Percentiles rank a stretch among this genome's conserved stretches.
Evolutionary conservation across 2,329 filamentous ascomycete genomes (phyloP).

Genomic region (Fusarium poae): DNA sequence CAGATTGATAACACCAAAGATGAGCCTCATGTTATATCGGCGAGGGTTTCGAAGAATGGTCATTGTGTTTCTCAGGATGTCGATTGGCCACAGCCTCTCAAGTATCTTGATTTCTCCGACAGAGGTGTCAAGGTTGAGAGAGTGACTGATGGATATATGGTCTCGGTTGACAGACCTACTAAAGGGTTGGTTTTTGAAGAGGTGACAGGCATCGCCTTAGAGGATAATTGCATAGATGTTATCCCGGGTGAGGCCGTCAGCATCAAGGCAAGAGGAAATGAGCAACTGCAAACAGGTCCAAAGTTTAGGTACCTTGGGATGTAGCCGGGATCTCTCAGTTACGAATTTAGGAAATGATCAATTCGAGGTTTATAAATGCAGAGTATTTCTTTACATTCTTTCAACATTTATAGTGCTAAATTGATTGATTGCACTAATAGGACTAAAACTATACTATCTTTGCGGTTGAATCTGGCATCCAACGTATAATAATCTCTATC

Average conservation of each 20-base stretch:
- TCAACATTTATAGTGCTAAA: too few relatives aligned
- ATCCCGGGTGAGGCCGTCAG: conserved; percentile 59
- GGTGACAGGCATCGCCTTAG: conserved; percentile 57
- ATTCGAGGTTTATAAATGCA: too few relatives aligned
- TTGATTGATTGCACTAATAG: too few relatives aligned
- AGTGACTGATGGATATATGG: conserved; percentile 30
- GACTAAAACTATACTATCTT: too few relatives aligned
- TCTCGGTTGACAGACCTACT: conserved; percentile 60
- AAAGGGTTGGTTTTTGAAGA: conserved; percentile 70
- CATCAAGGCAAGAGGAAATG: neutral
- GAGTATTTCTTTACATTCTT: too few relatives aligned
- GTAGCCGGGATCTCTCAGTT: neutral
- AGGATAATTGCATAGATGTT: conserved; percentile 72
- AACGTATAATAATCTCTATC: too few relatives aligned
- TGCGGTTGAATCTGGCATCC: too few relatives aligned
- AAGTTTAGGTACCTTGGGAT: neutral
- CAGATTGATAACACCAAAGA: neutral
- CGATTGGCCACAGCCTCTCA: conserved; percentile 73
- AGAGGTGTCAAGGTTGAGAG: conserved; percentile 56
- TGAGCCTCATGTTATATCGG: neutral
- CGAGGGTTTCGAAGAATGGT: neutral
- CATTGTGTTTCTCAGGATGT: conserved; percentile 51
- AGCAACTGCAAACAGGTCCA: neutral
- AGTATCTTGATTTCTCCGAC: conserved; percentile 66
- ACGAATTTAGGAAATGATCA: neutral